Percentiles rank a stretch among this genome's conserved stretches.
Evolutionary conservation across 2,329 filamentous ascomycete genomes (phyloP).

Genomic region (Geosmithia flava): DNA sequence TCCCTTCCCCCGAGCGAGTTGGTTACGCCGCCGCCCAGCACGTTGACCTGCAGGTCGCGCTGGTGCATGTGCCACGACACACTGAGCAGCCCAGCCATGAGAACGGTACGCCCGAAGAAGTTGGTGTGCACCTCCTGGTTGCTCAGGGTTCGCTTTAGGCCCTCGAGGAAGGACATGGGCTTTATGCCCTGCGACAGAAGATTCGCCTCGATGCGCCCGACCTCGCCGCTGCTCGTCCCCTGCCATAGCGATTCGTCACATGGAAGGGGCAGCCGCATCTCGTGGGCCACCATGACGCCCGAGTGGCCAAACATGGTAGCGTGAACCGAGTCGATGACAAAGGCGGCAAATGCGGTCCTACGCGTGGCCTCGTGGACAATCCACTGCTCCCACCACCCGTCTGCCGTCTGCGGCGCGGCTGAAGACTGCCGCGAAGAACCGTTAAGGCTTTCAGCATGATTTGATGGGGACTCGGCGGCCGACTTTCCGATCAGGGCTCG

Average conservation of each 20-base stretch:
- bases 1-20: conserved; percentile 75
- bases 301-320: conserved; percentile 97
- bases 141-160: conserved; percentile 78
- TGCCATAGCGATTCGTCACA: conserved; percentile 92
- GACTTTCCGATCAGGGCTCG: conserved; percentile 82
- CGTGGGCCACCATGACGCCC: conserved; percentile 92
- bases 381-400: conserved; percentile 95
- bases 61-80: conserved; percentile 98
- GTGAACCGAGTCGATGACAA: conserved; percentile 90
- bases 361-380: conserved; percentile 87
- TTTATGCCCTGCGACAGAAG: conserved; percentile 73
- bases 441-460: conserved; percentile 45
- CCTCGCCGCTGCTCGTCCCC: conserved; percentile 76
- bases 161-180: conserved; percentile 78
- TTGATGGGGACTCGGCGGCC: conserved; percentile 72
- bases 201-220: conserved; percentile 70
- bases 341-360: conserved; percentile 83
- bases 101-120: conserved; percentile 79
- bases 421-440: conserved; percentile 48
- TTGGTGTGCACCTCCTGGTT: conserved; percentile 82
- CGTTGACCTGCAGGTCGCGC: conserved; percentile 82
- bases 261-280: conserved; percentile 81
- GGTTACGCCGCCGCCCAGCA: conserved; percentile 59
- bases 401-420: conserved; percentile 55
- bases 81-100: conserved; percentile 88